phyloP scores from a whole-genome alignment of 1,284 basidiomycete genomes.

The Omphalotus olearius region DNA sequence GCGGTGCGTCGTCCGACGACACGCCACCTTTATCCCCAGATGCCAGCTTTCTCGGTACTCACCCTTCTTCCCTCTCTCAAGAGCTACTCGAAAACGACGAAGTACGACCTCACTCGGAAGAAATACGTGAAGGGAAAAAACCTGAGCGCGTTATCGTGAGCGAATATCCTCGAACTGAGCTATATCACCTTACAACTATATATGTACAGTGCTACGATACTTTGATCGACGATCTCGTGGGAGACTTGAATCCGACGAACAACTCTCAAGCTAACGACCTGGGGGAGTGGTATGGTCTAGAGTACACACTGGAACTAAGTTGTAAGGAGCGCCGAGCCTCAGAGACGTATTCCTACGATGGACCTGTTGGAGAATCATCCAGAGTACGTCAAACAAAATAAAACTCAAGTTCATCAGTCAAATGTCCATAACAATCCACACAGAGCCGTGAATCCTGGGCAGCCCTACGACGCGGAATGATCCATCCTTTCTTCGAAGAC shows the following conservation, averaged over 20 bases:
- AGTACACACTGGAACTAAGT: conserved; percentile 40
- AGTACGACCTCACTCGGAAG: conserved; percentile 11
- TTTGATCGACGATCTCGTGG: conserved; percentile 20
- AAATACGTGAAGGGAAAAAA: conserved; percentile 24
- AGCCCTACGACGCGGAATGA: conserved; percentile 32
- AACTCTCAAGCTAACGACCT: conserved; percentile 15
- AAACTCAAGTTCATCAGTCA: not conserved
- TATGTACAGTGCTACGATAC: conserved; percentile 20
- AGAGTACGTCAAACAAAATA: conserved; percentile 33
- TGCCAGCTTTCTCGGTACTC: not conserved
- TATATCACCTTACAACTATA: not conserved
- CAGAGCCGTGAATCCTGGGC: conserved; percentile 44
- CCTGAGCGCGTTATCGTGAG: conserved; percentile 19
- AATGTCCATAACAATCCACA: not conserved
- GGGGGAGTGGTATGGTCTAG: conserved; percentile 41
- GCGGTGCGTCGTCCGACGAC: not conserved
- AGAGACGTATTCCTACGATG: conserved; percentile 22
- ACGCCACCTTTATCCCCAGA: conserved; percentile 12
- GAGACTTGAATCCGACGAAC: conserved; percentile 1
- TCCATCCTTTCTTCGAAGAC: conserved; percentile 34
- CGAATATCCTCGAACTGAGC: not conserved
- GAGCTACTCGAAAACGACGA: not conserved
- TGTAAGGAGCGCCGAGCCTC: conserved; percentile 33
- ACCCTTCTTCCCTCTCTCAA: not conserved
- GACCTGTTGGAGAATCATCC: conserved; percentile 34